Conservation (phyloP, 352 stramenopile species). For the Phytophthora podocarpi region DNA sequence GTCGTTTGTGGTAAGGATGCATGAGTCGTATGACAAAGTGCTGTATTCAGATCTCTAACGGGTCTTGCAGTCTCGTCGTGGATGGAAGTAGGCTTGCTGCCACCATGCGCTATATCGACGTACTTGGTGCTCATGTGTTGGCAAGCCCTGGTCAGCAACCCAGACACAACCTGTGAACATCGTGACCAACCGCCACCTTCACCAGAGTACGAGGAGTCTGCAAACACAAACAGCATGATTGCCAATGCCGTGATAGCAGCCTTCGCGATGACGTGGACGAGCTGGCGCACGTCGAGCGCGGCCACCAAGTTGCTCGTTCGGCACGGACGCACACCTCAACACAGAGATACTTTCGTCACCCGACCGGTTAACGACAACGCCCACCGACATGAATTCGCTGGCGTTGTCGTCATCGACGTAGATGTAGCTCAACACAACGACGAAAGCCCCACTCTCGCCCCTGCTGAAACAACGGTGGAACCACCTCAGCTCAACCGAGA, state of each 20-base stretch:
- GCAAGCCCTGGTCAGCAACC: slow-evolving; percentile 70
- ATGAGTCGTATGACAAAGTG: neutral
- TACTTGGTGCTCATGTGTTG: slow-evolving; percentile 83
- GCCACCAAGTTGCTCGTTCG: slow-evolving; percentile 69
- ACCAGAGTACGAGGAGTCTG: neutral
- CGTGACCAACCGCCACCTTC: slow-evolving; percentile 10
- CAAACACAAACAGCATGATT: slow-evolving; percentile 46
- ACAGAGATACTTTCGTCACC: neutral
- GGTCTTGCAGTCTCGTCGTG: slow-evolving; percentile 56
- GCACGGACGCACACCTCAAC: neutral
- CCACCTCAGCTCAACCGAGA: slow-evolving; percentile 37
- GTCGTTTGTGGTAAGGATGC: slow-evolving; percentile 54
- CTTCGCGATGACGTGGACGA: slow-evolving; percentile 72
- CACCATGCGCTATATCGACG: slow-evolving; percentile 70
- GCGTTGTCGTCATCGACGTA: slow-evolving; percentile 63
- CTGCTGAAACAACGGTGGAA: slow-evolving; percentile 54
- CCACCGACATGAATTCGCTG: slow-evolving; percentile 20
- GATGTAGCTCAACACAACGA: slow-evolving; percentile 11
- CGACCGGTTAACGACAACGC: neutral
- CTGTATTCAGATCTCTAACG: neutral
- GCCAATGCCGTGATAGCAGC: slow-evolving; percentile 61
- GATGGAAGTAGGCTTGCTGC: slow-evolving; percentile 77
- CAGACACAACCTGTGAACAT: slow-evolving; percentile 48
- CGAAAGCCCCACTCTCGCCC: neutral
- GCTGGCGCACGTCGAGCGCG: slow-evolving; percentile 69